These are phyloP conservation scores for Papiliotrema fonsecae DNA, from an alignment of 1,284 basidiomycete species.

Conservation along the genomic window DNA sequence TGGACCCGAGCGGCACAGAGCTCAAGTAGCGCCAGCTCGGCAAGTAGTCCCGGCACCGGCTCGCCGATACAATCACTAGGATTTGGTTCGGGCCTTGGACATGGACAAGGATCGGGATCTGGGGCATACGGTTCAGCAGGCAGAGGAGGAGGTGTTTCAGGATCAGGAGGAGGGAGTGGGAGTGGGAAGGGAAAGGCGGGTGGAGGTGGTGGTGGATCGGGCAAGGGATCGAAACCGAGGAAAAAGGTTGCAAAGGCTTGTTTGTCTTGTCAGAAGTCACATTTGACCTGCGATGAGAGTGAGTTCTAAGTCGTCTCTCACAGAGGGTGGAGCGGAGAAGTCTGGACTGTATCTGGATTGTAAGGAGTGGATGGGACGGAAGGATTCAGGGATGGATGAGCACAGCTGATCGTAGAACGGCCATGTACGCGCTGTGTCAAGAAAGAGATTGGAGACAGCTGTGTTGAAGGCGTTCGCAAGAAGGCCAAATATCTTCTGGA, in stretches of 20 bases:
- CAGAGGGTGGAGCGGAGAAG: no score
- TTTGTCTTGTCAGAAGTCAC: conserved; percentile 86
- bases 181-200: conserved; percentile 4
- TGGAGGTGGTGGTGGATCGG: no score
- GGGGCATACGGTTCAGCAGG: no score
- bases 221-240: conserved; percentile 31
- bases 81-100: neutral
- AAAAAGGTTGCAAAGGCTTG: conserved; percentile 61
- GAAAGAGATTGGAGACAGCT: conserved; percentile 81
- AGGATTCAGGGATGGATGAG: neutral
- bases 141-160: neutral
- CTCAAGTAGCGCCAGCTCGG: neutral
- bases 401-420: conserved; percentile 57
- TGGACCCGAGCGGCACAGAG: conserved; percentile 9
- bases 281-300: conserved; percentile 97
- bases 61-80: neutral
- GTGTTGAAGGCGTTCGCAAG: conserved; percentile 91
- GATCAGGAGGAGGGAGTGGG: neutral
- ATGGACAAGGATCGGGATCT: no score
- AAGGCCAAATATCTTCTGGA: conserved; percentile 96
- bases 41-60: neutral
- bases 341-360: no score
- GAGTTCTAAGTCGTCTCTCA: no score
- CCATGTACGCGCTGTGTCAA: conserved; percentile 93
- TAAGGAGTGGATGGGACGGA: no score